Percentiles rank a stretch among this genome's conserved stretches.
These are phyloP conservation scores for Mycena crocata DNA, from an alignment of 768 basidiomycete species.

Conservation along the genomic window DNA sequence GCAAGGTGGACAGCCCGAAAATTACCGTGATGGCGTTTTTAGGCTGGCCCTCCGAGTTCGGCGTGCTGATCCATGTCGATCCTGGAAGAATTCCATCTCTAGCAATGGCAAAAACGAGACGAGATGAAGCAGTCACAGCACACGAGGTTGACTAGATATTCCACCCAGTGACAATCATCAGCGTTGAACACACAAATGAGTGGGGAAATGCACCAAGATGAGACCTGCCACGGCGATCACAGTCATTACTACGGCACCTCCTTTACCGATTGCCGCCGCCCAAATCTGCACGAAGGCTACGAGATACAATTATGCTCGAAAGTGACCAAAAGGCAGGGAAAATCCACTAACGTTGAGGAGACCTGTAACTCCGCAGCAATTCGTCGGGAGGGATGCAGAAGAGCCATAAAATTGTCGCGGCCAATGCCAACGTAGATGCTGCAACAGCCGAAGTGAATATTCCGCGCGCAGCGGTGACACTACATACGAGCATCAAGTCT, in stretches of 20 bases:
- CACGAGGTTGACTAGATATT: background rate
- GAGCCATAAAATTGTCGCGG: background rate
- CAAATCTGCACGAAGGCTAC: conserved; percentile 8
- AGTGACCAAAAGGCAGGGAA: background rate
- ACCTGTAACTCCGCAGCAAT: background rate
- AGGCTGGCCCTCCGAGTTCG: background rate
- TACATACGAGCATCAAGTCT: background rate
- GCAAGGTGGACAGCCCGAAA: background rate
- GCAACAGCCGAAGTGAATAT: conserved; percentile 4
- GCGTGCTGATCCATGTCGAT: conserved; percentile 3
- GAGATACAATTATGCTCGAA: background rate
- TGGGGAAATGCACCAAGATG: background rate
- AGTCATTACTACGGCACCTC: conserved; percentile 2
- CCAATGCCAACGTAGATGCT: background rate
- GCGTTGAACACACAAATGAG: too few species aligned
- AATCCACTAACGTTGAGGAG: background rate
- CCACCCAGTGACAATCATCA: background rate
- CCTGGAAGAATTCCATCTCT: conserved; percentile 2
- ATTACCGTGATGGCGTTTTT: conserved; percentile 9
- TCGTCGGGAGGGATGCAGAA: conserved; percentile 10
- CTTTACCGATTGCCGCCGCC: background rate
- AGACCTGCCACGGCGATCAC: background rate
- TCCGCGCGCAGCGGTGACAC: background rate
- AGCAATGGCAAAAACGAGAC: conserved; percentile 11
- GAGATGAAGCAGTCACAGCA: conserved; percentile 1